These are phyloP conservation scores for Leucocoprinus sp. DNA, from an alignment of 768 basidiomycete genomes.

Conservation along the genomic window DNA sequence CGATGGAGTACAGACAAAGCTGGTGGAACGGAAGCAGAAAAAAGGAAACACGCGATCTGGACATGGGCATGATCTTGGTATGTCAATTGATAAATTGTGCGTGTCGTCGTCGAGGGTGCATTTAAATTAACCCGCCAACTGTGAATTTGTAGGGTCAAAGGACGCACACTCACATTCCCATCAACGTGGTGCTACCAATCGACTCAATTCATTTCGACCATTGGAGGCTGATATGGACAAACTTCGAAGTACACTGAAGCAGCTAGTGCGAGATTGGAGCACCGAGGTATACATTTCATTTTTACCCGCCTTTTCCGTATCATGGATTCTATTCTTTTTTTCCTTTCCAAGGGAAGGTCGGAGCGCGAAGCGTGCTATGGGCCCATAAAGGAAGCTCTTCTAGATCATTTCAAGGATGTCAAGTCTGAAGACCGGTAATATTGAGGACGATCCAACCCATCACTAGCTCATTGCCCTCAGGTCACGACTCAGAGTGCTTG, in stretches of 20 bases:
- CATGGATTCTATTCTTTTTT: not conserved
- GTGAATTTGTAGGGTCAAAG: too few species aligned
- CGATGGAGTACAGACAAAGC: constrained; percentile 9
- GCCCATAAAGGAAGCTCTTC: constrained; percentile 73
- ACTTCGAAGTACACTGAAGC: constrained; percentile 83
- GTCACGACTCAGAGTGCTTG: constrained; percentile 60
- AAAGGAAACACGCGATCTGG: not conserved
- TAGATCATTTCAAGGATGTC: constrained; percentile 52
- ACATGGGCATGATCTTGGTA: constrained; percentile 4
- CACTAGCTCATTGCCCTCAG: constrained; percentile 22
- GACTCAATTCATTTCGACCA: constrained; percentile 33
- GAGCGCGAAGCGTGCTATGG: constrained; percentile 78
- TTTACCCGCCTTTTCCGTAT: not conserved
- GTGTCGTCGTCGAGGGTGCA: too few species aligned
- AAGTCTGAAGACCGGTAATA: constrained; percentile 45
- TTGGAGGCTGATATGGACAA: constrained; percentile 85
- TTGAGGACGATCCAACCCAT: not conserved
- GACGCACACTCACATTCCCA: constrained; percentile 23
- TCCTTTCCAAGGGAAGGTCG: constrained; percentile 43
- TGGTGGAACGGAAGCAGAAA: constrained; percentile 6
- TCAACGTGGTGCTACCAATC: constrained; percentile 22
- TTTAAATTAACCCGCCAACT: too few species aligned
- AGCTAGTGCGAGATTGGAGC: constrained; percentile 93
- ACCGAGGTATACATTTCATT: constrained; percentile 43
- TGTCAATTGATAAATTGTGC: not conserved